Base-by-base conservation (phyloP, 441 rosid species). In the Melastoma candidum region DNA sequence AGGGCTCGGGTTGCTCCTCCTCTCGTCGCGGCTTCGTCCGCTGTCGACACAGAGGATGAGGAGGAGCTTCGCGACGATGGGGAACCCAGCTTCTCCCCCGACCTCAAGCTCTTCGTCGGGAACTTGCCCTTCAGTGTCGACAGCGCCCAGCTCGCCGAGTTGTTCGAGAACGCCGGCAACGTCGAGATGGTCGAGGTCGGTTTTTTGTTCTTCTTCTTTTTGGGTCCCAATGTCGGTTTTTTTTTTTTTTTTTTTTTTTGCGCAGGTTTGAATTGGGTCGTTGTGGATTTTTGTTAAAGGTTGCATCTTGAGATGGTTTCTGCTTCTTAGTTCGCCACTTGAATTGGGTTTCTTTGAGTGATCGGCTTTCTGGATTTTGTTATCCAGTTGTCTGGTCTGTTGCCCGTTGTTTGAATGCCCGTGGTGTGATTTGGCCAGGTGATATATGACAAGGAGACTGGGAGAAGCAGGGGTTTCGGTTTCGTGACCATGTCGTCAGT, bases 111-210 rank as follows among this genome's bases (percentile, higher is more conserved):
- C 53, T 88, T 93, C 68, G 98, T 93, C 46, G 98, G 98, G 57
- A 93, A 93, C 67, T 95, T 93, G 54, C 87, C 98, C 11, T 93
- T 93, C 56, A 64, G 17, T 48, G 92, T 81, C 45, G 97, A 83
- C 57, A 88, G 95, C 45, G 76, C 92, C 26, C 93, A 82, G 84
- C 98, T 93, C 25, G 98, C 98, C 47, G 84, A 57, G 8, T 65
- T 93, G 59, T 93, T 93, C 56, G 89, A 77, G 63, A 71, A 61
- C 51, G 92, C 81, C 26, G 98, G 95, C 26, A 85, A 76, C 72
- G 97, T 93, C 54, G 88, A 88, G 79, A 77, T 84, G 92, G 95
- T 86, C 63, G 98, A 93, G 97, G 97, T 92, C 69, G 22, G 46
- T 11, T 7, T 45, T 64, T 3, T 27, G 12, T 13, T 44, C 13